phyloP scores from a whole-genome alignment of 2,329 filamentous ascomycete genomes.

The Juglanconis oblonga region DNA sequence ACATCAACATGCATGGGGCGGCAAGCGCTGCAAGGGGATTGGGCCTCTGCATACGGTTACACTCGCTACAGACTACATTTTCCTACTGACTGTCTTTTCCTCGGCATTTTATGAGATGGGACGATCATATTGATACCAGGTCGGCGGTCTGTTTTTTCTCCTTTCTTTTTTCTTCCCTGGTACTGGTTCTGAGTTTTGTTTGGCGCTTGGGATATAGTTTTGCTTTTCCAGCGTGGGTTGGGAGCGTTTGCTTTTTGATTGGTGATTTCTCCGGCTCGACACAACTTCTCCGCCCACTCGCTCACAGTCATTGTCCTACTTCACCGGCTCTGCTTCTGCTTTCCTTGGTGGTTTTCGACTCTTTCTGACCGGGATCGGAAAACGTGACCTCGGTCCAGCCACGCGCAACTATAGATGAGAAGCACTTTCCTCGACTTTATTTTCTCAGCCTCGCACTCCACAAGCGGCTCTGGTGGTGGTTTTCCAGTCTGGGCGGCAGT shows the following conservation, averaged over 20 bases:
- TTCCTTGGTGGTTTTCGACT: background rate
- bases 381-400: background rate
- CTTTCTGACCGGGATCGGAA: background rate
- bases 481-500: background rate
- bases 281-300: background rate
- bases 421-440: background rate
- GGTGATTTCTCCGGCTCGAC: background rate
- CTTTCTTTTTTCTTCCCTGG: background rate
- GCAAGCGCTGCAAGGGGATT: background rate
- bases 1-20: constrained; percentile 2
- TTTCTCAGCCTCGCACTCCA: background rate
- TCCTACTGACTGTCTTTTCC: background rate
- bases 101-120: background rate
- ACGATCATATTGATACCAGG: constrained; percentile 17
- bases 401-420: constrained; percentile 1
- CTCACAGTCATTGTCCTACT: background rate
- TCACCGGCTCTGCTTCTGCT: background rate
- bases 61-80: constrained; percentile 1
- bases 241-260: background rate
- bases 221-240: constrained; percentile 1
- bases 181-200: background rate
- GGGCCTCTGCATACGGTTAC: constrained; percentile 5
- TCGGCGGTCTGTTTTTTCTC: constrained; percentile 14
- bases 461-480: background rate
- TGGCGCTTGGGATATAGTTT: background rate